Conservation (phyloP, 139 green algal species). For the Volvox africanus region DNA sequence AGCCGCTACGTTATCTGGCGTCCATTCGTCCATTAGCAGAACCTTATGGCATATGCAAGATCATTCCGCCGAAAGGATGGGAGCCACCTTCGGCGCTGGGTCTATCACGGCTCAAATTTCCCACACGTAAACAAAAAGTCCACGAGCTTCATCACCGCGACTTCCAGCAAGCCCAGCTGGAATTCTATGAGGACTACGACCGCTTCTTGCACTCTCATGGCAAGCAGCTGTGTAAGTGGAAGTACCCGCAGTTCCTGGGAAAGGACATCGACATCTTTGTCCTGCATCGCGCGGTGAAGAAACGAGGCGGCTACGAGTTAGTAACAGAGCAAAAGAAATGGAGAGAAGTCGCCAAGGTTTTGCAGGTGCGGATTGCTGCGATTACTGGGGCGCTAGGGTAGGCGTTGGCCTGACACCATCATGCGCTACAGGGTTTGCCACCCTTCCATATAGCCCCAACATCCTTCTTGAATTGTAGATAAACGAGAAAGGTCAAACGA, state of each 20-base stretch:
- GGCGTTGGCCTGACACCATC: neutral
- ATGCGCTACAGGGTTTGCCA: no score
- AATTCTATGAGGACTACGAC: constrained; percentile 73
- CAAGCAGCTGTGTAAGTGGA: constrained; percentile 59
- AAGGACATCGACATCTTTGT: constrained; percentile 82
- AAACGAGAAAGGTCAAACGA: constrained; percentile 48
- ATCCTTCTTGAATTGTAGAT: constrained; percentile 11
- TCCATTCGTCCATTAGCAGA: constrained; percentile 72
- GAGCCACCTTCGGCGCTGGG: constrained; percentile 77
- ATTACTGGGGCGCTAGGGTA: neutral
- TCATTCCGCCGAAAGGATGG: constrained; percentile 83
- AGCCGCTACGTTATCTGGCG: constrained; percentile 81
- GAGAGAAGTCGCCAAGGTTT: constrained; percentile 75
- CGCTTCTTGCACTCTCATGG: constrained; percentile 66
- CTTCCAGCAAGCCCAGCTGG: constrained; percentile 36
- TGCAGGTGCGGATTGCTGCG: constrained; percentile 68
- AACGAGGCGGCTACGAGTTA: constrained; percentile 77
- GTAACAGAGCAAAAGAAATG: constrained; percentile 82
- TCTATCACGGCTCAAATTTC: constrained; percentile 70
- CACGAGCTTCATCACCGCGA: constrained; percentile 83
- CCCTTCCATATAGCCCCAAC: neutral
- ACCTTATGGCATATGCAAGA: constrained; percentile 82
- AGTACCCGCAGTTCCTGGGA: constrained; percentile 75
- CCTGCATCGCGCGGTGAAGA: constrained; percentile 73
- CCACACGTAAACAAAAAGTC: constrained; percentile 83